These are phyloP conservation scores for Phytophthora ramorum DNA, from an alignment of 352 stramenopile genomes.

Conservation along the genomic window DNA sequence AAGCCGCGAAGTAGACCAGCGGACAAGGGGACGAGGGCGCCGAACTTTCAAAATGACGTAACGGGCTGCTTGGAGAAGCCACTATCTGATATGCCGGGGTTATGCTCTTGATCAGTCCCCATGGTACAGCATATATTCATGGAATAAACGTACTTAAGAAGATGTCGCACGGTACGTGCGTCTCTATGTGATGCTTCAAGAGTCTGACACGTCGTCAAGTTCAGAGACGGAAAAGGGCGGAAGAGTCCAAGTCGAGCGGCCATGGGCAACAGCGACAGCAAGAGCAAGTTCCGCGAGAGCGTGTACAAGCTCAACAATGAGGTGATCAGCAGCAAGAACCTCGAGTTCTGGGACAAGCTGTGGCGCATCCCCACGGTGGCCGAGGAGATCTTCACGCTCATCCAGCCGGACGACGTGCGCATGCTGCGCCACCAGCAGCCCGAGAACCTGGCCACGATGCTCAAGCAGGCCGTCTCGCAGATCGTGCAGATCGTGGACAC, in stretches of 20 bases:
- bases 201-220: constrained; percentile 6
- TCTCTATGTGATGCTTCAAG: constrained; percentile 15
- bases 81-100: neutral
- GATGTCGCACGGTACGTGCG: neutral
- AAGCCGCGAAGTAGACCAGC: neutral
- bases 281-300: constrained; percentile 92
- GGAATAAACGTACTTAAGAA: constrained; percentile 5
- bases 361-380: constrained; percentile 89
- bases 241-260: neutral
- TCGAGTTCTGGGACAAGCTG: constrained; percentile 92
- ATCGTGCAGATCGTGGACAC: constrained; percentile 89
- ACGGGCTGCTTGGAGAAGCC: constrained; percentile 18
- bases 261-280: constrained; percentile 92
- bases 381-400: constrained; percentile 91
- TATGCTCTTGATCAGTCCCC: neutral
- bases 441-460: constrained; percentile 84
- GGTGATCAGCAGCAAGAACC: constrained; percentile 83
- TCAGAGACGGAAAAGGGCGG: neutral
- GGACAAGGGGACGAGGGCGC: neutral
- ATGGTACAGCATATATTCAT: neutral
- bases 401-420: constrained; percentile 89
- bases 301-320: constrained; percentile 93
- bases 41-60: constrained; percentile 18
- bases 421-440: constrained; percentile 89
- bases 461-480: constrained; percentile 81